Conservation (phyloP, 2,329 filamentous ascomycete species). For the Fusarium chlamydosporum region DNA sequence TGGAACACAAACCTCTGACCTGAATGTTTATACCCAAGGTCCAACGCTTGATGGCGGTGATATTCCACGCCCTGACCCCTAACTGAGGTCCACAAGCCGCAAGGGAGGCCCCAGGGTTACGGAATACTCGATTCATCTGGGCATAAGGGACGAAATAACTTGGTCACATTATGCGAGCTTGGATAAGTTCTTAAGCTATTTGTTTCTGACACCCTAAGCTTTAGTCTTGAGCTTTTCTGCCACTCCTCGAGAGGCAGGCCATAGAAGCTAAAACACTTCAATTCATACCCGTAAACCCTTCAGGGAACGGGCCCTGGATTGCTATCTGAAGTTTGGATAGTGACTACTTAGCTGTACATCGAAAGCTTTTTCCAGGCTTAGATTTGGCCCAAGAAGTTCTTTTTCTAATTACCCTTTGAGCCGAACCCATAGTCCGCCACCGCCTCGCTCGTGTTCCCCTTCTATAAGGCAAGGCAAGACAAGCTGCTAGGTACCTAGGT, state of each 20-base stretch:
- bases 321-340: not conserved
- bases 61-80: slow-evolving; percentile 39
- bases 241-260: slow-evolving; percentile 14
- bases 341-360: not conserved
- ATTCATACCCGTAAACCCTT: slow-evolving; percentile 35
- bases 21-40: slow-evolving; percentile 25
- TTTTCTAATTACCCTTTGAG: slow-evolving; percentile 44
- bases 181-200: too few species aligned
- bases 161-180: too few species aligned
- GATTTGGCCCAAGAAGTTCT: slow-evolving; percentile 27
- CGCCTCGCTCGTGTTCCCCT: slow-evolving; percentile 44
- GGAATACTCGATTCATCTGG: too few species aligned
- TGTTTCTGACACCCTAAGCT: too few species aligned
- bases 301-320: not conserved
- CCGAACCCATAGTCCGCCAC: slow-evolving; percentile 49
- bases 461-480: not conserved
- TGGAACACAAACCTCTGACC: slow-evolving; percentile 15
- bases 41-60: slow-evolving; percentile 40
- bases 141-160: too few species aligned
- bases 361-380: not conserved
- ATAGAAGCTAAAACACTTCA: slow-evolving; percentile 46
- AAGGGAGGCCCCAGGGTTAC: slow-evolving; percentile 31
- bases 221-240: too few species aligned
- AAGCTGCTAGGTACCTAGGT: too few species aligned
- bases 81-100: slow-evolving; percentile 40